These are phyloP conservation scores for Rhamnella rubrinervis DNA, from an alignment of 331 rosid genomes.

Conservation along the genomic window DNA sequence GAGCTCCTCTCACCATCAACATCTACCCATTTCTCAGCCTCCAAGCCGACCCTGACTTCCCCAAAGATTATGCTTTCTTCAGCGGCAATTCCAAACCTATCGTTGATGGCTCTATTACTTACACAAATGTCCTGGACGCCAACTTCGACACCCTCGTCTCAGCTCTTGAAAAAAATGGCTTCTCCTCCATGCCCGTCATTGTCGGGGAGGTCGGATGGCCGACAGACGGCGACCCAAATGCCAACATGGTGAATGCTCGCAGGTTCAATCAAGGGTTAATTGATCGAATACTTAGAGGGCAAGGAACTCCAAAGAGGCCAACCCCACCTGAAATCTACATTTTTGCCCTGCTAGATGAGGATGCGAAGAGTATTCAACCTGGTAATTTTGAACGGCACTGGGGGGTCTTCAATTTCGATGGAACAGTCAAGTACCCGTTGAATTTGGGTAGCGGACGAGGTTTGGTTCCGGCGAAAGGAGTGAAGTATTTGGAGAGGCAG, in stretches of 20 bases:
- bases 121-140: constrained; percentile 83
- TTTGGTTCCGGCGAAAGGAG: constrained; percentile 68
- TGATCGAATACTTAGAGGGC: constrained; percentile 41
- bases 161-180: constrained; percentile 84
- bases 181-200: constrained; percentile 68
- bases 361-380: constrained; percentile 68
- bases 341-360: constrained; percentile 79
- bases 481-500: constrained; percentile 50
- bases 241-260: constrained; percentile 53
- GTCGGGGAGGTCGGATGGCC: constrained; percentile 99
- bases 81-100: constrained; percentile 68
- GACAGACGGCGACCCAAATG: constrained; percentile 74
- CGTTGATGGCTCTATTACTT: constrained; percentile 70
- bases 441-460: constrained; percentile 49
- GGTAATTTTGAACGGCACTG: constrained; percentile 95
- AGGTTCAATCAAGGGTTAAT: constrained; percentile 90
- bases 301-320: constrained; percentile 75
- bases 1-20: constrained; percentile 71
- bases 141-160: constrained; percentile 85
- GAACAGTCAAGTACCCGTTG: constrained; percentile 61
- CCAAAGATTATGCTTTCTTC: constrained; percentile 88
- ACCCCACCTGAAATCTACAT: constrained; percentile 64
- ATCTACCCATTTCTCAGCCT: constrained; percentile 97
- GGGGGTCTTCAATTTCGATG: constrained; percentile 86
- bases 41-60: constrained; percentile 80